Evolutionary conservation across 23 red algal species (phyloP).

Genomic region (Gracilaria vermiculophylla): DNA sequence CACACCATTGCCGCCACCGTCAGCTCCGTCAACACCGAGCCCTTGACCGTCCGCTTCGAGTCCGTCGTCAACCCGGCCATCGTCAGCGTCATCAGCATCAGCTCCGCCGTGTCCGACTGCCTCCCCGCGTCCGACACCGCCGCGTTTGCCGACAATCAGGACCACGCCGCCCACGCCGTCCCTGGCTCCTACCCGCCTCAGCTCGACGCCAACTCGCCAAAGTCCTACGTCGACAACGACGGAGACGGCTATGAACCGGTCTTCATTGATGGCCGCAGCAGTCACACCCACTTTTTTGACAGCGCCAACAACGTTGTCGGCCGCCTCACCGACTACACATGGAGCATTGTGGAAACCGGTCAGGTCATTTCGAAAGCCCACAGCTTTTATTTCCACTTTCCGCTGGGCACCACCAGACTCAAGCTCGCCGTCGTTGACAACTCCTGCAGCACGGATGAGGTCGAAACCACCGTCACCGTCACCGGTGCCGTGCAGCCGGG

Average conservation of each 20-base stretch:
- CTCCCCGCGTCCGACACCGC: not conserved
- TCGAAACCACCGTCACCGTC: conserved; percentile 67
- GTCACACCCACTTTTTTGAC: conserved; percentile 71
- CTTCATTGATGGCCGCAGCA: conserved; percentile 30
- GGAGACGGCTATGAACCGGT: conserved; percentile 41
- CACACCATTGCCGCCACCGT: not conserved
- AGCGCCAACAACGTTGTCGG: conserved; percentile 56
- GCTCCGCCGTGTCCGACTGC: not conserved
- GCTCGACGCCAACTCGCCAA: conserved; percentile 42
- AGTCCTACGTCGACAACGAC: conserved; percentile 52
- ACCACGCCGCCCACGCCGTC: conserved; percentile 68
- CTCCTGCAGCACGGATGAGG: conserved; percentile 47
- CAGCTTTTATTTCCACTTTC: conserved; percentile 50
- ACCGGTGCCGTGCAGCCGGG: conserved; percentile 52
- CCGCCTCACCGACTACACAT: conserved; percentile 38
- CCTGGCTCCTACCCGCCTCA: conserved; percentile 55
- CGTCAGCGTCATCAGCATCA: conserved; percentile 20
- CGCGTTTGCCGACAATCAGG: not conserved
- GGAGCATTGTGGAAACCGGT: conserved; percentile 61
- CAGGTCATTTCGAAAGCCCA: conserved; percentile 22
- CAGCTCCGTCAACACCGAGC: not conserved
- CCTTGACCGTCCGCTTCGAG: conserved; percentile 8
- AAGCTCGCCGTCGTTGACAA: conserved; percentile 45
- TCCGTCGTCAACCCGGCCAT: conserved; percentile 13
- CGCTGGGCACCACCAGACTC: conserved; percentile 59